These are phyloP conservation scores for Podospora didyma DNA, from an alignment of 495 filamentous ascomycete genomes.

Conservation along the genomic window DNA sequence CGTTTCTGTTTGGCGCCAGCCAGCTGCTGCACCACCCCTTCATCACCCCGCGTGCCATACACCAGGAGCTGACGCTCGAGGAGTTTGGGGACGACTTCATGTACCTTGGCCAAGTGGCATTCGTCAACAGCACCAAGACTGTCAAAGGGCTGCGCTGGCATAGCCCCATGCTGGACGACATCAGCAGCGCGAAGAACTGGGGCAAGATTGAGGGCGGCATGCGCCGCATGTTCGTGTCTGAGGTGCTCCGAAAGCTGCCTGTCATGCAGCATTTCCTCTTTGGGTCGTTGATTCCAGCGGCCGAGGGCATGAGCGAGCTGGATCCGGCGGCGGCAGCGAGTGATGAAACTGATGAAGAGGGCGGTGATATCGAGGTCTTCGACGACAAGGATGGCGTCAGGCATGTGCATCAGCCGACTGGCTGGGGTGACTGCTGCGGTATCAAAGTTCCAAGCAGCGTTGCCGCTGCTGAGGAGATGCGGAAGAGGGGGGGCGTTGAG, in stretches of 20 bases:
- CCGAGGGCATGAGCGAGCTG: slow-evolving; percentile 71
- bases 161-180: slow-evolving; percentile 97
- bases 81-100: slow-evolving; percentile 78
- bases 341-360: slow-evolving; percentile 46
- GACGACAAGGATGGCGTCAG: slow-evolving; percentile 64
- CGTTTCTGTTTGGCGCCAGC: slow-evolving; percentile 88
- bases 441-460: slow-evolving; percentile 96
- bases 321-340: slow-evolving; percentile 35
- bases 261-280: slow-evolving; percentile 99
- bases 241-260: slow-evolving; percentile 89
- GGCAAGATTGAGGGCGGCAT: slow-evolving; percentile 89
- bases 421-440: slow-evolving; percentile 97
- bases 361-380: slow-evolving; percentile 51
- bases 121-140: slow-evolving; percentile 94
- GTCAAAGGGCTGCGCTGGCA: slow-evolving; percentile 96
- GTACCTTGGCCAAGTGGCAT: slow-evolving; percentile 87
- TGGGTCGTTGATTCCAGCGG: slow-evolving; percentile 74
- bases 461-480: slow-evolving; percentile 81
- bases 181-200: slow-evolving; percentile 89
- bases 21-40: slow-evolving; percentile 85
- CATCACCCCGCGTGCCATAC: slow-evolving; percentile 82
- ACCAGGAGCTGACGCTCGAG: slow-evolving; percentile 79
- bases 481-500: slow-evolving; percentile 62
- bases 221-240: slow-evolving; percentile 91
- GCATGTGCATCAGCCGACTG: slow-evolving; percentile 58